Conservation (phyloP, 2,329 filamentous ascomycete genomes). For the Dryadomyces quercivorus region DNA sequence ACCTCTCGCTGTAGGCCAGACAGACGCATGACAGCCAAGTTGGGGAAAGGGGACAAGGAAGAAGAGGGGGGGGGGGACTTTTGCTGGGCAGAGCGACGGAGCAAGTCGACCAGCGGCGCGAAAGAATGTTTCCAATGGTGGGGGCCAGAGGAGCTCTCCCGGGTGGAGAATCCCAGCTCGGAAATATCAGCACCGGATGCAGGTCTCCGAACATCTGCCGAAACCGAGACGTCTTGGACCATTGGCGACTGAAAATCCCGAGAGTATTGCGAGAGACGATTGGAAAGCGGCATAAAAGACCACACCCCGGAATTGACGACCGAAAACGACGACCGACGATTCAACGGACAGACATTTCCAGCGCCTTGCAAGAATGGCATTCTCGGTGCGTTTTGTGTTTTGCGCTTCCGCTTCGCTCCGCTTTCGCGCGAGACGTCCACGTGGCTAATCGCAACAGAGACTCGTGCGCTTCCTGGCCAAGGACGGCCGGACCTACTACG, state of each 20-base stretch:
- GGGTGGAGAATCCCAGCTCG: too few relatives aligned
- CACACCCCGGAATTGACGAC: too few relatives aligned
- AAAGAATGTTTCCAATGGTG: background rate
- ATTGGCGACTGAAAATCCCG: background rate
- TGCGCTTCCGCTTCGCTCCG: background rate
- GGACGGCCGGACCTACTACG: constrained; percentile 59
- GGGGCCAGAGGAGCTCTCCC: background rate
- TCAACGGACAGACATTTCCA: background rate
- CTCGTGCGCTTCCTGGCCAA: constrained; percentile 63
- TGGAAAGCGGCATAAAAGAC: too few relatives aligned
- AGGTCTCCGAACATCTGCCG: background rate
- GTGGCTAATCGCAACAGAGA: constrained; percentile 30
- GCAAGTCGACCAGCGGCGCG: too few relatives aligned
- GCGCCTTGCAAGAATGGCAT: constrained; percentile 9
- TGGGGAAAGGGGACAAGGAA: background rate
- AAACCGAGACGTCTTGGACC: background rate
- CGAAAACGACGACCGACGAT: too few relatives aligned
- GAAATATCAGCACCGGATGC: background rate
- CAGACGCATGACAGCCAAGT: constrained; percentile 34
- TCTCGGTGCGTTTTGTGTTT: constrained; percentile 12
- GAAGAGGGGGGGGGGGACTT: background rate
- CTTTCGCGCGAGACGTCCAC: background rate
- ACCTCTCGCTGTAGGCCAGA: constrained; percentile 91
- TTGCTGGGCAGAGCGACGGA: background rate
- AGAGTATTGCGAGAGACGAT: too few relatives aligned